Percentiles rank a stretch among this genome's conserved stretches.
Evolutionary conservation across 108 stramenopile species (phyloP).

Genomic region (Licmophora abbreviata): DNA sequence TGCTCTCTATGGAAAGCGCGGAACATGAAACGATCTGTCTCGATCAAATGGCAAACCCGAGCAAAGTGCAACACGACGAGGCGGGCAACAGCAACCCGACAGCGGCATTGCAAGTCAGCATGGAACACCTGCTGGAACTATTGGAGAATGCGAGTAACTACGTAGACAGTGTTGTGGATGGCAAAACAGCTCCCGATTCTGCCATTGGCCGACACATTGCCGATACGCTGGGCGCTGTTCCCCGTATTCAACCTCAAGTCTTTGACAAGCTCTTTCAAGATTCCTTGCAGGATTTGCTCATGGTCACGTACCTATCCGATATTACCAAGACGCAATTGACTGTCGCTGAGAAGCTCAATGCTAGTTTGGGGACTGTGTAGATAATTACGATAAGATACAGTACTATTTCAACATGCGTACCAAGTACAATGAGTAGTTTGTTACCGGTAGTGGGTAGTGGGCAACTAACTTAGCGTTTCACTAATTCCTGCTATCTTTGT

Average conservation of each 20-base stretch:
- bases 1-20: slow-evolving; percentile 50
- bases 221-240: slow-evolving; percentile 79
- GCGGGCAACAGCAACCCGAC: slow-evolving; percentile 16
- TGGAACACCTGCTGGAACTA: slow-evolving; percentile 71
- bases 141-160: slow-evolving; percentile 75
- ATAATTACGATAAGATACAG: too few relatives aligned
- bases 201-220: slow-evolving; percentile 71
- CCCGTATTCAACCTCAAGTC: slow-evolving; percentile 82
- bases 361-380: slow-evolving; percentile 41
- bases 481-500: too few relatives aligned
- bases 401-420: too few relatives aligned
- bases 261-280: slow-evolving; percentile 88
- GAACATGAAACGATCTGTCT: slow-evolving; percentile 87
- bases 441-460: too few relatives aligned
- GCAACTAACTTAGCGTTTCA: too few relatives aligned
- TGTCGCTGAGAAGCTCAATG: slow-evolving; percentile 94
- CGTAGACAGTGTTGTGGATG: slow-evolving; percentile 83
- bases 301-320: slow-evolving; percentile 94
- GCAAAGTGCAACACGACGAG: slow-evolving; percentile 14
- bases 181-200: slow-evolving; percentile 57
- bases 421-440: too few relatives aligned
- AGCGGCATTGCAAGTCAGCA: slow-evolving; percentile 38
- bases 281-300: slow-evolving; percentile 93
- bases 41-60: slow-evolving; percentile 69
- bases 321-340: slow-evolving; percentile 88